Conservation (phyloP, 495 filamentous ascomycete genomes). For the Penicillium samsonianum region DNA sequence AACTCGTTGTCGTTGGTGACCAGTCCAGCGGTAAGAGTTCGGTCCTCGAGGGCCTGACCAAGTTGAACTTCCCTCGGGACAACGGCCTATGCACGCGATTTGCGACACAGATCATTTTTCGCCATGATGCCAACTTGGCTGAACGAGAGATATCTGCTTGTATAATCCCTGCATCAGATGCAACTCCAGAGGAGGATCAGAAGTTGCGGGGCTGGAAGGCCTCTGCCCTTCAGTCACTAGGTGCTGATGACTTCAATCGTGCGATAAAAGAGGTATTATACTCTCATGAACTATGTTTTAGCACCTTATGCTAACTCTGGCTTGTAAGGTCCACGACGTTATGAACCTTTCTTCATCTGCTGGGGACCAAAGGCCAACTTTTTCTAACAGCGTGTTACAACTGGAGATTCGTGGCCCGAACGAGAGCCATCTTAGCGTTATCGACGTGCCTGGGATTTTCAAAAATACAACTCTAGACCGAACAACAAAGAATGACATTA, state of each 20-base stretch:
- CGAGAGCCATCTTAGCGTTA: slow-evolving; percentile 58
- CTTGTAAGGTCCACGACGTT: slow-evolving; percentile 21
- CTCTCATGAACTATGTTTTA: not conserved
- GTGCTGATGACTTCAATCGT: not conserved
- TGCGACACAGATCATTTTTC: slow-evolving; percentile 52
- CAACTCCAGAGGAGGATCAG: slow-evolving; percentile 16
- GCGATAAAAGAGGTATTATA: slow-evolving; percentile 15
- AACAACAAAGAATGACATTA: slow-evolving; percentile 52
- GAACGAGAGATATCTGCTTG: slow-evolving; percentile 23
- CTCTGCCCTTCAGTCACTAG: slow-evolving; percentile 7
- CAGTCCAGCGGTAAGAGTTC: slow-evolving; percentile 49
- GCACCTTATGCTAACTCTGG: not conserved
- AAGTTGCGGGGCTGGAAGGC: slow-evolving; percentile 30
- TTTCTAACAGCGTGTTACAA: slow-evolving; percentile 58
- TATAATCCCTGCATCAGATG: slow-evolving; percentile 10
- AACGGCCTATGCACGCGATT: slow-evolving; percentile 48
- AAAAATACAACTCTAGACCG: slow-evolving; percentile 49
- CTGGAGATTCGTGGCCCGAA: slow-evolving; percentile 60
- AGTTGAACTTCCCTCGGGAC: slow-evolving; percentile 44
- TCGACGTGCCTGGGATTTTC: slow-evolving; percentile 67
- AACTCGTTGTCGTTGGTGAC: slow-evolving; percentile 48
- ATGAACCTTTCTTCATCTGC: slow-evolving; percentile 38
- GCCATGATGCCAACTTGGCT: slow-evolving; percentile 29
- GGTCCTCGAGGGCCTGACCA: slow-evolving; percentile 47
- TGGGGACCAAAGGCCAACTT: slow-evolving; percentile 33